Evolutionary conservation across 352 stramenopile species (phyloP), one percentile per base, ranked within the genome.

Genomic region (Pythium insidiosum): DNA sequence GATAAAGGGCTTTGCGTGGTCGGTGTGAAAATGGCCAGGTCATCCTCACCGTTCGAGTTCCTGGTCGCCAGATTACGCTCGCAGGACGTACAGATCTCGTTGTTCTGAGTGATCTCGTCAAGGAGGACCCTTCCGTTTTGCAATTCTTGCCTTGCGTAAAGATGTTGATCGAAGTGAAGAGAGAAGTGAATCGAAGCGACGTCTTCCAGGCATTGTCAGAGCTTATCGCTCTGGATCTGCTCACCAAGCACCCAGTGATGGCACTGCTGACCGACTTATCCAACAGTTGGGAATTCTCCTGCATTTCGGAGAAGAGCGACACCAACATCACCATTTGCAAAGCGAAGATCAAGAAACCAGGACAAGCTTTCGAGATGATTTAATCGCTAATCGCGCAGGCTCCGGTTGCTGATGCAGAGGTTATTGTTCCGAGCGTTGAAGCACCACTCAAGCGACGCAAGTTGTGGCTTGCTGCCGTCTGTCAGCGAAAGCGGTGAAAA

Each of bases 81-180:
- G 13, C 20, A 61, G 67, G 61, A 43, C 58, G 54, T 6, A 64
- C 64, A 3, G 58, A 79, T 56, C 16, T 79, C 3, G 47, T 79
- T 51, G 31, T 79, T 34, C 47, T 74, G 42, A 64, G 58, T 56
- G 43, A 62, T 52, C 6, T 53, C 9, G 58, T 45, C 12, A 30
- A 50, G 24, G 22, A 51, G 11, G 5, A 49, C 3, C 38, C 39
- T 40, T 18, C 16, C 35, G 21, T 63, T 38, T 33, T 66, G 39
- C 2, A 43, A 26, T 41, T 47, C 3, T 54, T 73, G 19, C 61
- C 64, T 61, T 43, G 38, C 28, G 65, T 65, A 43, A 68, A 55
- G 46, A 66, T 76, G 63, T 47, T 72, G 34, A 63, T 73, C 42
- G 60, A 81, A 68, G 63, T 75, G 50, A 68, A 73, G 42, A 57